Conservation (phyloP, 2,329 filamentous ascomycete species). For the Onygena corvina region DNA sequence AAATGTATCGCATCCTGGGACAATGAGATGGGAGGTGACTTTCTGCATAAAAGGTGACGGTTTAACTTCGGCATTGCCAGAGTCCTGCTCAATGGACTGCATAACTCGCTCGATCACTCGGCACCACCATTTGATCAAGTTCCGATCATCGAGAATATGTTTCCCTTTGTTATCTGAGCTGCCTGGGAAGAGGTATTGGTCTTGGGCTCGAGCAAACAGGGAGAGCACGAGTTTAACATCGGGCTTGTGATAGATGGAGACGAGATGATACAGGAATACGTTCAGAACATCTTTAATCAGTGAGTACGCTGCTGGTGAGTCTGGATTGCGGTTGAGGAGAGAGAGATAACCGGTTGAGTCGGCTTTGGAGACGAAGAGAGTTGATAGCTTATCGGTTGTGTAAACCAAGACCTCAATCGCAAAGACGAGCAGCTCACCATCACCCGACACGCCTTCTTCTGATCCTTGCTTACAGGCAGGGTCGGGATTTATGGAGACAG, state of each 20-base stretch:
- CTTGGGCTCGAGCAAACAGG: constrained; percentile 81
- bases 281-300: constrained; percentile 57
- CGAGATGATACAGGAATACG: constrained; percentile 63
- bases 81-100: constrained; percentile 34
- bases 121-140: constrained; percentile 93
- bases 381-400: constrained; percentile 65
- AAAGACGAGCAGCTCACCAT: constrained; percentile 55
- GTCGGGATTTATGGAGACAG: constrained; percentile 39
- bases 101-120: constrained; percentile 69
- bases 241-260: constrained; percentile 52
- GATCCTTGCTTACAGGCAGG: background rate
- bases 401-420: constrained; percentile 84
- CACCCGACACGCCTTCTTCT: constrained; percentile 21
- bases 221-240: constrained; percentile 65
- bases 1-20: constrained; percentile 73
- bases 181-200: constrained; percentile 88
- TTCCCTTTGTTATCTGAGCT: constrained; percentile 76
- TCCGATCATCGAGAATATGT: constrained; percentile 82
- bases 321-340: constrained; percentile 48
- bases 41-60: constrained; percentile 20
- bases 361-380: constrained; percentile 89
- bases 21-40: constrained; percentile 67
- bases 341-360: constrained; percentile 85
- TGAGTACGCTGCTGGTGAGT: constrained; percentile 41
- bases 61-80: constrained; percentile 23